These are phyloP conservation scores for Rhododendron mucronatum DNA, from an alignment of 148 eudicot genomes.

Conservation along the genomic window DNA sequence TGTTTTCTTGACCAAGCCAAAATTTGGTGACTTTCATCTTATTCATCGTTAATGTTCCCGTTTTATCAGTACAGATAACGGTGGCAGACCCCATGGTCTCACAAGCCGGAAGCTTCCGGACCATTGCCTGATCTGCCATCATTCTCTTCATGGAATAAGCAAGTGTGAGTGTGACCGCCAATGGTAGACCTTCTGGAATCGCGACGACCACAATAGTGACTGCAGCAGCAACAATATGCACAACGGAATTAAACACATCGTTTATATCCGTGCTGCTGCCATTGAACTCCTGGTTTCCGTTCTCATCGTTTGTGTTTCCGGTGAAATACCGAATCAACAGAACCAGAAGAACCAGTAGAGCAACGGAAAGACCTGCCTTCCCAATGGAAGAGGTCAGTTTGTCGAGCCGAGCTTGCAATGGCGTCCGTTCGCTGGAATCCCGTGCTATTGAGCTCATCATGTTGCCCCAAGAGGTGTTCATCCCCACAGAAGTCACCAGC, in stretches of 20 bases:
- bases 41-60: constrained; percentile 77
- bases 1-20: constrained; percentile 55
- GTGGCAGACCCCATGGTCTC: constrained; percentile 96
- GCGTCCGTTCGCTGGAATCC: constrained; percentile 53
- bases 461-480: constrained; percentile 78
- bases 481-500: constrained; percentile 76
- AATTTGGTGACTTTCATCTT: constrained; percentile 74
- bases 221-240: constrained; percentile 54
- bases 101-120: constrained; percentile 79
- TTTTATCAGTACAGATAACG: constrained; percentile 79
- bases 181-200: constrained; percentile 80
- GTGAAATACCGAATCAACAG: constrained; percentile 72
- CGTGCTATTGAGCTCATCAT: constrained; percentile 81
- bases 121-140: constrained; percentile 95
- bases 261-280: constrained; percentile 30
- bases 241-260: constrained; percentile 46
- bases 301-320: constrained; percentile 50
- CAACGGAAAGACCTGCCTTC: constrained; percentile 69
- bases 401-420: constrained; percentile 68
- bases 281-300: constrained; percentile 37
- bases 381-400: constrained; percentile 70
- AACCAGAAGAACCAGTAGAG: constrained; percentile 62
- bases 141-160: constrained; percentile 89
- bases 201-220: constrained; percentile 90
- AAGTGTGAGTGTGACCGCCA: constrained; percentile 84